Percentiles rank a stretch among this genome's conserved stretches.
These are phyloP conservation scores for Mortierella sp. DNA, from an alignment of 371 early-diverging fungal species.

Conservation along the genomic window DNA sequence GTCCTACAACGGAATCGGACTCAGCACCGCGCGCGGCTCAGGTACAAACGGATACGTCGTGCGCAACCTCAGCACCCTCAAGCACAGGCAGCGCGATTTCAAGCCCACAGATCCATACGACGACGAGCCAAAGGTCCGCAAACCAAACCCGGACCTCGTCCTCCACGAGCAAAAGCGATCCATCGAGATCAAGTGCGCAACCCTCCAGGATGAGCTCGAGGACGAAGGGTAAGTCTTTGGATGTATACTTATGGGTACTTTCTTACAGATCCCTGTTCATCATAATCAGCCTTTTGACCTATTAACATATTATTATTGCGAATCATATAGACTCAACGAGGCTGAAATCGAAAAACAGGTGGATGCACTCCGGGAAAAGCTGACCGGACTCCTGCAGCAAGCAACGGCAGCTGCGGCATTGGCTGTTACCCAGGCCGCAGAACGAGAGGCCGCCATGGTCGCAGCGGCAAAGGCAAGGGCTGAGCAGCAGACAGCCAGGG, in stretches of 20 bases:
- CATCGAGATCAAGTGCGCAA: constrained; percentile 89
- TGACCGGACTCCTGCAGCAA: constrained; percentile 68
- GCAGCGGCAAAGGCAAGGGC: constrained; percentile 53
- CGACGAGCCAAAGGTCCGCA: constrained; percentile 61
- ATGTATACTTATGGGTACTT: neutral
- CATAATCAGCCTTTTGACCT: no score
- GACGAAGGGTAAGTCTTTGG: constrained; percentile 73
- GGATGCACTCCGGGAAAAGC: constrained; percentile 62
- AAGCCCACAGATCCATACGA: constrained; percentile 59
- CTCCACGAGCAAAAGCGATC: constrained; percentile 90
- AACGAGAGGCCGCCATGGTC: constrained; percentile 52
- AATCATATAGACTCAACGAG: constrained; percentile 59
- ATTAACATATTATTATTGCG: neutral
- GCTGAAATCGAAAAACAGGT: constrained; percentile 76
- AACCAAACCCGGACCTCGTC: constrained; percentile 85
- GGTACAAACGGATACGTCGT: constrained; percentile 97
- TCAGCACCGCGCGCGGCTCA: constrained; percentile 92
- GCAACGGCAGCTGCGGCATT: constrained; percentile 78
- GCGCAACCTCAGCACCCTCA: constrained; percentile 85
- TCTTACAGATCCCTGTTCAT: no score
- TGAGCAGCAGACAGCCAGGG: constrained; percentile 32
- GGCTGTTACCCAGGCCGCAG: constrained; percentile 81
- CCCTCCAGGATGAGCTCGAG: constrained; percentile 84
- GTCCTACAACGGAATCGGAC: constrained; percentile 92
- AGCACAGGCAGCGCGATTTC: constrained; percentile 61